phyloP scores from a whole-genome alignment of 2,329 filamentous ascomycete genomes.

The Stachybotrys elegans region DNA sequence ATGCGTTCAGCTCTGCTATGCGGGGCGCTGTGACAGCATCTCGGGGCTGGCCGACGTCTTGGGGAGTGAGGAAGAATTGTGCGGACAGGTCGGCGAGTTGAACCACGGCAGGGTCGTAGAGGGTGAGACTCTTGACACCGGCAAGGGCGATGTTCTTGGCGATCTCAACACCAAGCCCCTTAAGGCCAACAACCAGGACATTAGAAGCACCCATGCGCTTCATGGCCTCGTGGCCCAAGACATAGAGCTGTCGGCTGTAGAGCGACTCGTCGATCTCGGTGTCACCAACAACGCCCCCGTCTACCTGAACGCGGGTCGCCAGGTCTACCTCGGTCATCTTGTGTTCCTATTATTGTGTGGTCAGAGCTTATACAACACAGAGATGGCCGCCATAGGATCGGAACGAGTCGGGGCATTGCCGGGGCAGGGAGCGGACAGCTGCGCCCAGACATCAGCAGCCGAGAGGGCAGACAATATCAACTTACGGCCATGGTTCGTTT shows the following conservation, averaged over 20 bases:
- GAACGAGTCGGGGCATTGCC: no score
- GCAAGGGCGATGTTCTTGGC: constrained; percentile 98
- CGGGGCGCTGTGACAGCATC: constrained; percentile 82
- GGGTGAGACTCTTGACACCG: constrained; percentile 92
- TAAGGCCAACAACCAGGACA: constrained; percentile 84
- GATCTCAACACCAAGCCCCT: constrained; percentile 94
- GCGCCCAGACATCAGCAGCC: constrained; percentile 4
- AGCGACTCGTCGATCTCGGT: constrained; percentile 67
- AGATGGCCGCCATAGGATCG: no score
- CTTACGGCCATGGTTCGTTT: constrained; percentile 61
- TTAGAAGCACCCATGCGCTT: constrained; percentile 98
- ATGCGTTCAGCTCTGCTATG: constrained; percentile 92
- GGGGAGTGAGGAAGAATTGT: constrained; percentile 89
- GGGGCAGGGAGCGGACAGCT: no score
- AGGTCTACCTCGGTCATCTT: constrained; percentile 57
- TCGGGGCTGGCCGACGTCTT: constrained; percentile 88
- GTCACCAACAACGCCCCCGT: constrained; percentile 50
- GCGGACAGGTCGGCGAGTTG: constrained; percentile 86
- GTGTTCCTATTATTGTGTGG: constrained; percentile 34
- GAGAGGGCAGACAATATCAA: constrained; percentile 14
- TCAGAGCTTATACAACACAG: no score
- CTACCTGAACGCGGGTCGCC: constrained; percentile 61
- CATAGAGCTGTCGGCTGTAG: constrained; percentile 70
- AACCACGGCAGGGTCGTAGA: constrained; percentile 84
- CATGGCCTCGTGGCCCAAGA: constrained; percentile 78